These are phyloP conservation scores for Leishmania mexicana DNA, from an alignment of 208 protist genomes.

Conservation along the genomic window DNA sequence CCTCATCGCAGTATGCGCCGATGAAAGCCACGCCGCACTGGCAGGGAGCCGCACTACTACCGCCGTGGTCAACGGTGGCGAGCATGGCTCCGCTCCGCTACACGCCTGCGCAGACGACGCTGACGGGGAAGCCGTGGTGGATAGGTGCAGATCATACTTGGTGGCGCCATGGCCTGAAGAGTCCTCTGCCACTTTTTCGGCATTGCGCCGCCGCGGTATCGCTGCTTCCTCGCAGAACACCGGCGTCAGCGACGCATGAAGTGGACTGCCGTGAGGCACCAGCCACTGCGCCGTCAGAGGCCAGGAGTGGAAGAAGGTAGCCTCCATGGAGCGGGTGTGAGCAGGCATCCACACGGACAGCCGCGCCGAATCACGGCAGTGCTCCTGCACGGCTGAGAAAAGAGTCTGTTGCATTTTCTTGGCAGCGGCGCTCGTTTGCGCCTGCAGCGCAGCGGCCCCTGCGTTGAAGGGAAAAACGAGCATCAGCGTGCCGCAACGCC, in stretches of 20 bases:
- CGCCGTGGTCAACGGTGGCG: not conserved
- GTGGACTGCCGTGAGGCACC: not conserved
- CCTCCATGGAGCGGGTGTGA: not conserved
- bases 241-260: slow-evolving; percentile 6
- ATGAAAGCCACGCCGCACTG: slow-evolving; percentile 9
- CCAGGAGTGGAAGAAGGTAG: slow-evolving; percentile 26
- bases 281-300: slow-evolving; percentile 17
- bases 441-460: not conserved
- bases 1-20: not conserved
- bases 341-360: slow-evolving; percentile 8
- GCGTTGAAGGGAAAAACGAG: slow-evolving; percentile 8
- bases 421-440: not conserved
- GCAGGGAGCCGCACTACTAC: slow-evolving; percentile 3
- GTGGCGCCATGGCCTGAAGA: not conserved
- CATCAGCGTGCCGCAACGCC: not conserved
- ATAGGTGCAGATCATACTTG: slow-evolving; percentile 7
- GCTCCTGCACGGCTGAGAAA: not conserved
- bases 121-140: not conserved
- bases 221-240: not conserved
- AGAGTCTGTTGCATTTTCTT: not conserved
- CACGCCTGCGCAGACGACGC: not conserved
- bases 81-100: not conserved
- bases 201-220: too few relatives aligned
- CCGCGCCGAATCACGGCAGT: not conserved
- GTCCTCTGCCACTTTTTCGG: not conserved